Base-by-base conservation (phyloP, 257 asterid genomes). In the Striga asiatica region DNA sequence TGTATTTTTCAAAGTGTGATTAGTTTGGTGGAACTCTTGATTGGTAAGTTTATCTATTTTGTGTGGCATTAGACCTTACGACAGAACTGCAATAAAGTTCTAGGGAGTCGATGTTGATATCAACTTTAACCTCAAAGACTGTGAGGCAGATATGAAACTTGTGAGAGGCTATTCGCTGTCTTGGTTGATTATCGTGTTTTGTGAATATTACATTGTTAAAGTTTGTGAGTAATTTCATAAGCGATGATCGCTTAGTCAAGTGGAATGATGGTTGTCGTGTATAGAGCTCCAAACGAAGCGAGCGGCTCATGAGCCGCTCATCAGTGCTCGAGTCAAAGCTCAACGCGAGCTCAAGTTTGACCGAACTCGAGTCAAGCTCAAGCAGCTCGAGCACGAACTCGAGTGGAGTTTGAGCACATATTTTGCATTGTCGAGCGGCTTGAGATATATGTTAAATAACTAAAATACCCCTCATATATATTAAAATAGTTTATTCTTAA, bases 71-170 rank as follows among this genome's bases (percentile, higher is more conserved):
- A 78, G 84, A 69, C 81, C 84, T 1, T 78, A 78, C 37, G 84
- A 74, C 60, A 61, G 76, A 58, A 76, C 84, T 47, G 84, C 84
- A 22, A 49, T 78, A 18, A 74, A 78, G 41, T 78, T 78, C 67
- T 65, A 81, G 18, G 84, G 84, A 0, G 61, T 62, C 0, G 75
- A 66, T 8, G 84, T 78, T 10, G 84, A 78, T 60, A 78, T 78
- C 31, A 78, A 78, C 45, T 78, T 78, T 20, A 65, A 46, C 18
- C 65, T 71, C 4, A 31, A 52, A 22, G 84, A 78, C 29, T 78
- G 74, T 48, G 76, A 71, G 17, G 84, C 71, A 8, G 81, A 78
- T 35, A 50, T 74, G 72, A 74, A 68, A 12, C 81, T 70, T 71
- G 82, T 72, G 1, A 29, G 5, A 29, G 8, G 12, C 9, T 8